Percentiles rank a stretch among this genome's conserved stretches.
phyloP scores from a whole-genome alignment of 495 filamentous ascomycete genomes.

The Penicillium pancosmium region DNA sequence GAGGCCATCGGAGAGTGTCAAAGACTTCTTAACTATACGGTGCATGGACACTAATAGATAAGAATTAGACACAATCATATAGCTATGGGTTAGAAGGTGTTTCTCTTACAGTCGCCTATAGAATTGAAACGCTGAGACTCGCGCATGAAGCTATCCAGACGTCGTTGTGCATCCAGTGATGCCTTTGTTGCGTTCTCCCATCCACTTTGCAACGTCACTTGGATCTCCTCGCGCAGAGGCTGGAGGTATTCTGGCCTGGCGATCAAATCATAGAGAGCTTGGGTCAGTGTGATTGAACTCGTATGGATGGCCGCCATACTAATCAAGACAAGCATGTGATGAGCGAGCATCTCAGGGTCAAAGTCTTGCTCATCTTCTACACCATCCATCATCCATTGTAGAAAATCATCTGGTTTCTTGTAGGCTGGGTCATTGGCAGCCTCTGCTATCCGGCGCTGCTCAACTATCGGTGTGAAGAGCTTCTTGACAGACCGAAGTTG shows the following conservation, averaged over 20 bases:
- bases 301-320: conserved; percentile 39
- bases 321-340: conserved; percentile 32
- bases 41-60: no score
- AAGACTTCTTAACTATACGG: no score
- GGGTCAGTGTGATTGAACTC: conserved; percentile 36
- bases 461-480: conserved; percentile 36
- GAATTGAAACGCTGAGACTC: conserved; percentile 41
- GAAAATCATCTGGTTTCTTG: conserved; percentile 39
- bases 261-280: conserved; percentile 39
- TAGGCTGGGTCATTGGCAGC: conserved; percentile 22
- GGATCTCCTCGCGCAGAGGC: conserved; percentile 36
- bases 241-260: conserved; percentile 31
- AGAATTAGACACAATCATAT: no score
- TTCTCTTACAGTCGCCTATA: conserved; percentile 33
- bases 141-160: conserved; percentile 42
- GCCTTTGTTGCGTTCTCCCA: conserved; percentile 29
- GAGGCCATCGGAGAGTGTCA: no score
- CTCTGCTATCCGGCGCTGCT: conserved; percentile 23
- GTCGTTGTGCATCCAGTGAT: conserved; percentile 19
- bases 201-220: conserved; percentile 20
- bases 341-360: conserved; percentile 29
- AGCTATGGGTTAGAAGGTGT: no score
- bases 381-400: conserved; percentile 46
- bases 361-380: conserved; percentile 27
- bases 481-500: no score